Evolutionary conservation across 78 protist species (phyloP).

Genomic region (Cyanophora paradoxa): DNA sequence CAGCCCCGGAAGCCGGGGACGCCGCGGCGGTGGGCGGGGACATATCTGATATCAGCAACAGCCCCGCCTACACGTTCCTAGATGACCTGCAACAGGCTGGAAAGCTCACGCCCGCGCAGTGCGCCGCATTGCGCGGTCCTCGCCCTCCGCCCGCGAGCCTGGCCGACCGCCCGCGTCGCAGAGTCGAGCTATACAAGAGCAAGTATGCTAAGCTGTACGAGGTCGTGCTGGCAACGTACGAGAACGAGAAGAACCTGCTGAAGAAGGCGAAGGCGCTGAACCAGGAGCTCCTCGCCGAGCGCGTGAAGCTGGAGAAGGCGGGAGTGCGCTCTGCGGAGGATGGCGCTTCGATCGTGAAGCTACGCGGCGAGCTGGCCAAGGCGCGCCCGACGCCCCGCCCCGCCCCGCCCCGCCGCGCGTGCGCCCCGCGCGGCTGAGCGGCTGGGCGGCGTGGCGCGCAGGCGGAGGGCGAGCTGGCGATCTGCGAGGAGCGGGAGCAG

Average conservation of each 20-base stretch:
- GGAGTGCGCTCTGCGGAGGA: not conserved
- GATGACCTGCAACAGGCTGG: not conserved
- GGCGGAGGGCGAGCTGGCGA: constrained; percentile 17
- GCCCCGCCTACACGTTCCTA: constrained; percentile 1
- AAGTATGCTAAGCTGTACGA: constrained; percentile 36
- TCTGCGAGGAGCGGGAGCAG: constrained; percentile 26
- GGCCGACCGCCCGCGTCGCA: not conserved
- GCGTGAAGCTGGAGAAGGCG: not conserved
- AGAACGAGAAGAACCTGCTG: constrained; percentile 28
- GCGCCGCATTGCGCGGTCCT: not conserved
- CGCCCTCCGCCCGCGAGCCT: not conserved
- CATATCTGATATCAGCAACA: constrained; percentile 2
- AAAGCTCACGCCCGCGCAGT: constrained; percentile 15
- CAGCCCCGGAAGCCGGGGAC: too few relatives aligned
- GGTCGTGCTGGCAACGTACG: constrained; percentile 28
- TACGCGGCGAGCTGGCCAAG: constrained; percentile 11
- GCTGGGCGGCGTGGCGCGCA: too few relatives aligned
- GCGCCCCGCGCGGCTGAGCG: too few relatives aligned
- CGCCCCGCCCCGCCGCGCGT: too few relatives aligned
- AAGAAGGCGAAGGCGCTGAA: constrained; percentile 26
- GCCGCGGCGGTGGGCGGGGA: too few relatives aligned
- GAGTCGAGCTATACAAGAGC: constrained; percentile 19
- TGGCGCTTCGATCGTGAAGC: not conserved
- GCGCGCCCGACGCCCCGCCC: too few relatives aligned
- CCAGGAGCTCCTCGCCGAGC: not conserved